Evolutionary conservation across 2,329 filamentous ascomycete genomes (phyloP), one percentile per base, ranked within the genome.

Genomic region (Dothistroma septosporum): DNA sequence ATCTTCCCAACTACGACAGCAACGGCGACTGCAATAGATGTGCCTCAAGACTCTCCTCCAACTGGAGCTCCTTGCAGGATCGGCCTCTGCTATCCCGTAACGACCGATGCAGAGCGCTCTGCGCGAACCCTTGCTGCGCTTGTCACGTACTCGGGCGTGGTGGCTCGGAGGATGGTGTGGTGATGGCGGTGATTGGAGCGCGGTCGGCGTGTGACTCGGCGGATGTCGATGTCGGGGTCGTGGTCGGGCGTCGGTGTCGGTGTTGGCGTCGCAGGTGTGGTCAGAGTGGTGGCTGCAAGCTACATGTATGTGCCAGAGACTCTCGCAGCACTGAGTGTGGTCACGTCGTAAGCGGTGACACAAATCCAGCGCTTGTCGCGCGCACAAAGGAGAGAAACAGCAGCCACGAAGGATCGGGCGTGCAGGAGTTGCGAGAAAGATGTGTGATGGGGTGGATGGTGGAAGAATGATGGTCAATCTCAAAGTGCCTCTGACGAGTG

Each of bases 1-100:
- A 97, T 97, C 82, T 88, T 93, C 72, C 65, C 58, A 55, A 57
- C 19, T 44, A n/a, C 41, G 41, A 44, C 41, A n/a, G 41, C 41
- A 11, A 37, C 49, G 58, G 32, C 49, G 46, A 48, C 41, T 58
- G 28, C 49, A 3, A 2, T n/a, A 24, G 49, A 22, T 35, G 31
- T 57, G 41, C 37, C 55, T 57, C 44, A 28, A 49, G 33, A 31
- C 28, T 19, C 16, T 22, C 19, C n/a, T 24, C 16, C 7, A 21
- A 44, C 46, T 37, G 35, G 24, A 28, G 24, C 24, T 28, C 24
- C 21, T 50, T 57, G 21, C 37, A 44, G 33, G 56, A 44, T 49
- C 11, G 31, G 28, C 11, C 3, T 47, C 55, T 49, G 55, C 55
- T 48, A 33, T 32, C 24, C 44, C 21, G 46, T 12, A 24, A 32